Base-by-base conservation (phyloP, 2,329 filamentous ascomycete genomes). In the Colletotrichum incanum region DNA sequence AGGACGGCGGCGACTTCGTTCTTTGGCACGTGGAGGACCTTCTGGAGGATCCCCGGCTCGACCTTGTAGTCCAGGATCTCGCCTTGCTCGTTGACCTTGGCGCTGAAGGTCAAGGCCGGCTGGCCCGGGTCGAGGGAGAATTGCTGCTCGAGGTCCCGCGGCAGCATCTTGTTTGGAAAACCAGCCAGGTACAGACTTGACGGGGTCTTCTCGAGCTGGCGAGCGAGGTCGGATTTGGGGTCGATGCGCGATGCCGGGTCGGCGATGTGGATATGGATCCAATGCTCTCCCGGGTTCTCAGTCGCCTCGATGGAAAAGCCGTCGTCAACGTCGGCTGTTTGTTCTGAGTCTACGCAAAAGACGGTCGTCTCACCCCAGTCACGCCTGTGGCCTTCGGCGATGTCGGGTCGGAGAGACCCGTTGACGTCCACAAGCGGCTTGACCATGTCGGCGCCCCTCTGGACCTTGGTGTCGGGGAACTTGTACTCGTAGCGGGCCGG, bases 251-350 rank as follows among this genome's bases (percentile, higher is more conserved):
- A 93, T 2, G 92, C 92, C 11, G 93, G 93, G 77, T 96, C 94
- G 18, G 94, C 94, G 52, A 93, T 88, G 79, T 96, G 94, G 41
- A 94, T 82, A 77, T 95, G 93, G 39, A 96, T 84, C 94, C 94
- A 96, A 77, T 89, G 90, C 75, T 93, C 86, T 62, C 85, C 79
- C 26, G 85, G 73, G 23, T 80, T 83, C 5, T 84, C 81, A 1
- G 91, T 88, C 56, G 81, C 79, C 77, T 94, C 91, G 9, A 96
- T 78, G 0, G 93, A 96, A 11, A 97, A 82, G 1, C 92, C 94
- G 78, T 97, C 94, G 75, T 97, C 94, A 70, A 96, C 93, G 76
- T 96, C 91, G 37, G 87, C 84, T 0, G 94, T 93, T 45, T 82
- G 82, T 26, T 86, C 85, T 37, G 88, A 86, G 77, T 97, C 94